Percentiles rank a stretch among this genome's conserved stretches.
Conservation (phyloP, 106 monocot genomes). For the Allium cepa region DNA sequence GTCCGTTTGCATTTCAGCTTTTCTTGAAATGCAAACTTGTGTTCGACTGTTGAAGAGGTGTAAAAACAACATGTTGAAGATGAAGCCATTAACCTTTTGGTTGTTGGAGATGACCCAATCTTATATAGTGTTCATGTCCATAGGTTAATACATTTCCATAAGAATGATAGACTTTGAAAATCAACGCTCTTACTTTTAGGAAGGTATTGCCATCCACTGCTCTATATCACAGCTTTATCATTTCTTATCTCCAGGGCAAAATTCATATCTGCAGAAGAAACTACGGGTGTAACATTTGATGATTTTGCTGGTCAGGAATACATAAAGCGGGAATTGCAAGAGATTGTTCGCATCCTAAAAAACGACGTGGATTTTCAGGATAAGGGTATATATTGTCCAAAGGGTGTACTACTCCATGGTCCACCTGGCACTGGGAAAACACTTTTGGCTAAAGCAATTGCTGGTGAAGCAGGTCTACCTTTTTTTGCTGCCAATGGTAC, state of each 20-base stretch:
- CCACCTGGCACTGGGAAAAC: conserved; percentile 91
- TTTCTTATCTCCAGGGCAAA: conserved; percentile 50
- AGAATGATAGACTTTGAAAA: not conserved
- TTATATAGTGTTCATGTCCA: no score
- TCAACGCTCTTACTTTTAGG: no score
- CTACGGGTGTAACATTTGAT: conserved; percentile 85
- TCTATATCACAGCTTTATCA: not conserved
- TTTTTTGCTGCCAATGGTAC: conserved; percentile 95
- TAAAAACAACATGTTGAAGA: no score
- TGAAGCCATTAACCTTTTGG: no score
- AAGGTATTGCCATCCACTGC: no score
- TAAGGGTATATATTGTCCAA: conserved; percentile 86
- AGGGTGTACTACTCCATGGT: conserved; percentile 89
- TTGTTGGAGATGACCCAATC: no score
- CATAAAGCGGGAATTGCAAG: conserved; percentile 74
- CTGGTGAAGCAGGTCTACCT: conserved; percentile 90
- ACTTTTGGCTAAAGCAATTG: conserved; percentile 82
- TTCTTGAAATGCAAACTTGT: no score
- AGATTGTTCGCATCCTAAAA: conserved; percentile 74
- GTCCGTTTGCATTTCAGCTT: no score
- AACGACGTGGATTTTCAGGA: conserved; percentile 80
- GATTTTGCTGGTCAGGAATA: conserved; percentile 97
- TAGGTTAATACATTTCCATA: not conserved
- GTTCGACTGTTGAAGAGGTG: no score
- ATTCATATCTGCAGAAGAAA: conserved; percentile 92